Percentiles rank a stretch among this genome's conserved stretches.
Evolutionary conservation across 2,329 filamentous ascomycete species (phyloP).

Genomic region (Cladosporium sp.): DNA sequence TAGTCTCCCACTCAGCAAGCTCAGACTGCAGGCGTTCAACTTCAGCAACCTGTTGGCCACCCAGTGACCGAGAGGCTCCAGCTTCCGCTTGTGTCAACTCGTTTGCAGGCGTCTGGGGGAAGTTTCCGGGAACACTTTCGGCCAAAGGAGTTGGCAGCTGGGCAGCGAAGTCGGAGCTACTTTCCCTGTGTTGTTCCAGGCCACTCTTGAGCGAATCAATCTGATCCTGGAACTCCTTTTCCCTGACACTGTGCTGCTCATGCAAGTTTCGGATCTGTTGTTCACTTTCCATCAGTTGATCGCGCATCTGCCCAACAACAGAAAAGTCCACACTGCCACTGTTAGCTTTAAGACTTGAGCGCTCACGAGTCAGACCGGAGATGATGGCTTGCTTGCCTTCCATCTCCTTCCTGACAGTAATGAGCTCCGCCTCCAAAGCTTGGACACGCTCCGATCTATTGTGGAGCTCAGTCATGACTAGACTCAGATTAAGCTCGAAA

Average conservation of each 20-base stretch:
- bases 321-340: constrained; percentile 77
- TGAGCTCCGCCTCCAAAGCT: constrained; percentile 79
- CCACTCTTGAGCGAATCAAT: constrained; percentile 63
- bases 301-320: constrained; percentile 78
- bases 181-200: constrained; percentile 35
- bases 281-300: constrained; percentile 84
- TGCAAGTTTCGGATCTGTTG: constrained; percentile 69
- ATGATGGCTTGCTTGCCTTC: constrained; percentile 96
- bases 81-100: constrained; percentile 27
- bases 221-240: constrained; percentile 69
- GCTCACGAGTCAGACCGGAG: constrained; percentile 84
- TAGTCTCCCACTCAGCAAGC: constrained; percentile 68
- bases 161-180: constrained; percentile 4
- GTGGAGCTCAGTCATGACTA: constrained; percentile 89
- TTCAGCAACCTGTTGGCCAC: constrained; percentile 13
- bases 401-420: constrained; percentile 87
- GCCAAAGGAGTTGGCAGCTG: constrained; percentile 21
- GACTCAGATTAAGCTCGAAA: constrained; percentile 87
- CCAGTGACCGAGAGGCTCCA: constrained; percentile 16
- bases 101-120: constrained; percentile 34
- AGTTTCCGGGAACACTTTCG: constrained; percentile 34
- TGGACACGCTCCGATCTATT: constrained; percentile 83
- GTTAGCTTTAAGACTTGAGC: constrained; percentile 76
- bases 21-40: constrained; percentile 62
- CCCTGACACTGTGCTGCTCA: constrained; percentile 66